Evolutionary conservation across 1,139 yeast species (phyloP).

Genomic region (Meyerozyma smithsonii): DNA sequence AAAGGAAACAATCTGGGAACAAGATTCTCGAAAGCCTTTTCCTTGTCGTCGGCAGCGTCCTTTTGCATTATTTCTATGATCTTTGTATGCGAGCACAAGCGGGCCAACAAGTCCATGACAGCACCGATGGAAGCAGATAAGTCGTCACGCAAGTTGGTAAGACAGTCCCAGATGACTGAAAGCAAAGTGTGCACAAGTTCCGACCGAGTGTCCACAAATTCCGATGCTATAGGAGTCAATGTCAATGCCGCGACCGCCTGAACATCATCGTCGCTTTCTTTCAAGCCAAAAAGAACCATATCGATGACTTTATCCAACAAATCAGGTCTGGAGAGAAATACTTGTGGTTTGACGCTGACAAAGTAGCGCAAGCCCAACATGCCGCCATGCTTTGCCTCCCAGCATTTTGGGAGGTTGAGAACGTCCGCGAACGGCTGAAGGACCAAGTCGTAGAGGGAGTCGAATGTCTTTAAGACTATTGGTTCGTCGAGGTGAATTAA

Average conservation of each 20-base stretch:
- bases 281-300: slow-evolving; percentile 84
- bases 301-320: slow-evolving; percentile 69
- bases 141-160: slow-evolving; percentile 83
- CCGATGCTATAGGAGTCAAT: slow-evolving; percentile 80
- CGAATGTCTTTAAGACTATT: slow-evolving; percentile 55
- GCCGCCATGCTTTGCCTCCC: slow-evolving; percentile 99
- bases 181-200: slow-evolving; percentile 61
- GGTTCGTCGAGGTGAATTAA: slow-evolving; percentile 61
- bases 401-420: slow-evolving; percentile 42
- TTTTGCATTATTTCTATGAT: slow-evolving; percentile 69
- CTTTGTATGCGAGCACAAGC: slow-evolving; percentile 74
- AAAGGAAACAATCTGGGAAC: slow-evolving; percentile 95
- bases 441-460: slow-evolving; percentile 63
- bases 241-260: slow-evolving; percentile 97
- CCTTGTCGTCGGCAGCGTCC: slow-evolving; percentile 45
- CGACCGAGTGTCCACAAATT: slow-evolving; percentile 66
- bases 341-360: slow-evolving; percentile 83
- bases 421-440: slow-evolving; percentile 48
- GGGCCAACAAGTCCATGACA: slow-evolving; percentile 90
- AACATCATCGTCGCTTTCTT: slow-evolving; percentile 89
- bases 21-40: slow-evolving; percentile 53
- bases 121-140: slow-evolving; percentile 93
- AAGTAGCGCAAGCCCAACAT: slow-evolving; percentile 89
- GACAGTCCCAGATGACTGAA: slow-evolving; percentile 81
- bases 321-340: slow-evolving; percentile 53